These are phyloP conservation scores for Glycyrrhiza uralensis DNA, from an alignment of 306 rosid genomes.

Conservation along the genomic window DNA sequence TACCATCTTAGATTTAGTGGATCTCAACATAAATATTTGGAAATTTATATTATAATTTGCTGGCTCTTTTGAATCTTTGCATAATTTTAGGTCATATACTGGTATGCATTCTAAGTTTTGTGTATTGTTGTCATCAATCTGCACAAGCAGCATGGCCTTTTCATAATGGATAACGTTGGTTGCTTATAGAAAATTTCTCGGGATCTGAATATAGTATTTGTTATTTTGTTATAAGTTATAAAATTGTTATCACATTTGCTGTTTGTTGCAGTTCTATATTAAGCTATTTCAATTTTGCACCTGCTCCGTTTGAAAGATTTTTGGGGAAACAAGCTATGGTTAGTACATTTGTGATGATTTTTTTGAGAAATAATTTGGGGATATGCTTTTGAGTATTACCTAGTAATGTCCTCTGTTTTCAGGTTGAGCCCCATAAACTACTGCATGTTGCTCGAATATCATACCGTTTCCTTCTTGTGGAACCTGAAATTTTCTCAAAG, in stretches of 20 bases:
- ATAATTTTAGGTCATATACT: not conserved
- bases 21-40: no score
- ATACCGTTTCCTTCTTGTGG: conserved; percentile 61
- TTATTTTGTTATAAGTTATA: not conserved
- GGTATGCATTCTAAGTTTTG: not conserved
- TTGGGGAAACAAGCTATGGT: conserved; percentile 42
- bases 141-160: not conserved
- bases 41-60: not conserved
- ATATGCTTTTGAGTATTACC: not conserved
- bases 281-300: conserved; percentile 70
- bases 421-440: conserved; percentile 42
- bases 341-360: conserved; percentile 12
- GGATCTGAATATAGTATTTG: not conserved
- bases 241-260: conserved; percentile 16
- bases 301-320: conserved; percentile 78
- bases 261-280: conserved; percentile 58
- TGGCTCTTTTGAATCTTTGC: not conserved
- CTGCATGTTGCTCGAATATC: conserved; percentile 55
- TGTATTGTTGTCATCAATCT: not conserved
- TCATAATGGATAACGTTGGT: not conserved
- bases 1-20: no score
- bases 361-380: not conserved
- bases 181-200: not conserved
- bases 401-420: not conserved
- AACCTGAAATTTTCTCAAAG: conserved; percentile 55